Base-by-base conservation (phyloP, 306 rosid species). In the Vachellia collinsii region DNA sequence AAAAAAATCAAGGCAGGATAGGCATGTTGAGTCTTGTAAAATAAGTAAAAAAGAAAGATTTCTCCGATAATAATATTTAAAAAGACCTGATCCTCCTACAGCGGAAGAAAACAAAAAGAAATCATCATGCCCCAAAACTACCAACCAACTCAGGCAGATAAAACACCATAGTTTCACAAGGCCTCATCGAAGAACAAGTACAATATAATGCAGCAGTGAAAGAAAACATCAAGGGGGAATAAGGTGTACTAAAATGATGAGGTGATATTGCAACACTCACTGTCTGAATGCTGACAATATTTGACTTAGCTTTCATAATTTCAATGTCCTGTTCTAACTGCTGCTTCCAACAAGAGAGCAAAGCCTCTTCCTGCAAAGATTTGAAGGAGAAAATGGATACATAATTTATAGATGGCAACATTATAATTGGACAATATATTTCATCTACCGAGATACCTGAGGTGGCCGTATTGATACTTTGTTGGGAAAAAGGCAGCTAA, bases 311-410 rank as follows among this genome's bases (percentile, higher is more conserved):
- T 89, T 91, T 95, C 89, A 93, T 79, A 48, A 97, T 95, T 88
- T 90, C 99, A 81, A 86, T 77, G 20, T 95, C 99, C 7, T 92
- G 89, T 56, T 95, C 99, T 88, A 95, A 79, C 78, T 88, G 93
- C 85, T 88, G 93, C 89, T 93, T 93, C 99, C 96, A 95, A 80
- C 88, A 92, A 17, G 88, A 88, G 84, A 95, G 97, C 48, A 91
- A 41, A 53, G 80, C 71, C 82, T 95, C 99, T n/a, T 95, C 99
- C 99, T 95, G 66, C 53, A 76, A 20, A 81, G 56, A 6, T 38
- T 76, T 58, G 46, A 13, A 84, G 59, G 71, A 51, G 75, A 64
- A 58, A 76, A 36, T 10, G 38, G 23, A 44, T 63, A 79, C 20
- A 67, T 67, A 36, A 75, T 69, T 79, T 76, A 54, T 37, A 53